Evolutionary conservation across 495 filamentous ascomycete species (phyloP).

Genomic region (Sphaerosporella brunnea): DNA sequence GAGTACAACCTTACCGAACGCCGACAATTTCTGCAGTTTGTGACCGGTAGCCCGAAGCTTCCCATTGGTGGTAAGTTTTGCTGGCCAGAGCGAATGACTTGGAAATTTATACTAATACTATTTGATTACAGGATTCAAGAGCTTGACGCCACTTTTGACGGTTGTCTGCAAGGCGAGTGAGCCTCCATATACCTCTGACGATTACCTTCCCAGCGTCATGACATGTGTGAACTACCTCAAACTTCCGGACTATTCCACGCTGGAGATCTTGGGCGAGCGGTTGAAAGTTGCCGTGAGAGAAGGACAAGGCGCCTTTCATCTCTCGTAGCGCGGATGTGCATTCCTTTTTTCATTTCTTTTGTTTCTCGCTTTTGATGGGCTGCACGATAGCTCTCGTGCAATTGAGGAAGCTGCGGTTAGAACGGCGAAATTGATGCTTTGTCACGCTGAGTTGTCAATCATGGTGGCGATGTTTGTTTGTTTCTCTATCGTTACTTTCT

Average conservation of each 20-base stretch:
- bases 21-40: conserved; percentile 93
- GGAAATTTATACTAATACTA: conserved; percentile 7
- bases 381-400: background rate
- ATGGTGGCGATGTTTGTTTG: too few relatives aligned
- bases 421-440: background rate
- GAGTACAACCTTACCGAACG: conserved; percentile 57
- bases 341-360: conserved; percentile 13
- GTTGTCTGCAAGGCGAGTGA: conserved; percentile 98
- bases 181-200: conserved; percentile 81
- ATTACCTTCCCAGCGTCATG: conserved; percentile 97
- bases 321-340: conserved; percentile 41
- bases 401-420: background rate
- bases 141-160: conserved; percentile 91
- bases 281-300: conserved; percentile 78
- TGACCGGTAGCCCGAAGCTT: conserved; percentile 94
- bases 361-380: background rate
- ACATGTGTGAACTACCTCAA: conserved; percentile 99
- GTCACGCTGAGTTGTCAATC: too few relatives aligned
- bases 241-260: conserved; percentile 77
- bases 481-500: background rate
- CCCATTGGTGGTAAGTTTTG: conserved; percentile 75
- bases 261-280: conserved; percentile 56
- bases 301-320: conserved; percentile 96
- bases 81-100: background rate
- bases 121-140: conserved; percentile 63